Base-by-base conservation (phyloP, 1,284 basidiomycete genomes). In the Ustilago loliicola region DNA sequence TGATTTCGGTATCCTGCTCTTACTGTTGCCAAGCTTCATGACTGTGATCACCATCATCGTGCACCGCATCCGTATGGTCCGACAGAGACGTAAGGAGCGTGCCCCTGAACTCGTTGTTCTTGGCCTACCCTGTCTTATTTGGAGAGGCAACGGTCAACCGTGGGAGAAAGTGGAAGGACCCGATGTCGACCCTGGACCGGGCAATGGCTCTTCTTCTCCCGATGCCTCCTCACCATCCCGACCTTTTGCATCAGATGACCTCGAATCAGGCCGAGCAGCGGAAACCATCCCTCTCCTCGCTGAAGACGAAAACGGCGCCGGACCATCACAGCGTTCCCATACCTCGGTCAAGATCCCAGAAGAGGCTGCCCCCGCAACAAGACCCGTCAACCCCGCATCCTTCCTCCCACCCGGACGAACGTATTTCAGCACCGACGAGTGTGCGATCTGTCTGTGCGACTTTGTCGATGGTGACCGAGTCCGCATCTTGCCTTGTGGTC, bases 391-490 rank as follows among this genome's bases (percentile, higher is more conserved):
- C 19, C 60, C 72, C 2, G 51, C 73, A 2, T 74, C 74, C 23
- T 72, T 77, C 50, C 68, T 82, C 13, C 81, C 81, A 21, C 80
- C 81, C 3, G 81, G 78, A 6, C 66, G 81, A 27, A 73, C 72
- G 23, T 83, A 81, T 27, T 83, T 79, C 56, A 80, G 79, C 64
- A 79, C 77, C 13, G 83, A 85, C 65, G 83, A 83, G 55, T 86
- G 85, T 61, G 79, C 84, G 3, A 86, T 86, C 55, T 86, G 85
- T 36, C 73, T 86, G 1, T 67, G 68, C 54, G 78, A 85, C 27
- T 86, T 86, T 70, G 72, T 73, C 32, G 84, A 86, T 36, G 84
- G 85, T 19, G 85, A 86, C 30, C 63, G 71, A 2, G 80, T 86
- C 10, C 72, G 85, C 7, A 74, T 86, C 3, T 65, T 86, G 30